Base-by-base conservation (phyloP, 2,329 filamentous ascomycete genomes). In the Sphaerulina vaccinii region DNA sequence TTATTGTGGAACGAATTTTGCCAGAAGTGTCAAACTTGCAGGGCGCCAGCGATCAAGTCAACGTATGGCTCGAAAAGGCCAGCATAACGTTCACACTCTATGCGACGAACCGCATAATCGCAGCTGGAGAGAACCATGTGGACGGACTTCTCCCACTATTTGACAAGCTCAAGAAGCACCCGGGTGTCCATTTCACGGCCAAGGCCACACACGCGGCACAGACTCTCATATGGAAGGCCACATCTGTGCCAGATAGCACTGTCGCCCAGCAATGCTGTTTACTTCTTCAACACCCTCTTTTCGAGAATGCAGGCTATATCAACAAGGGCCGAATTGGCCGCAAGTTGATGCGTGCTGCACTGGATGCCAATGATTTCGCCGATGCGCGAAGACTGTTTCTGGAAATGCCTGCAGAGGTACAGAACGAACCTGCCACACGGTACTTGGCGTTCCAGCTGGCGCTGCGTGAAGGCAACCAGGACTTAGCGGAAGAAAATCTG, bases 141-240 rank as follows among this genome's bases (percentile, higher is more conserved):
- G 62, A 69, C 15, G 61, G 65, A 10, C 62, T 81, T 5, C 58
- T 70, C 13, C 63, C 68, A 58, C 73, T 74, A 1, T 69, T 82
- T 35, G 73, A 79, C 40, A 68, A 51, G 27, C 65, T 87, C 1
- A 63, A 75, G 1, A 69, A 73, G 1, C 73, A 71, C 15, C 69
- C 79, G 3, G 68, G 71, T 4, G 69, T 70, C 1, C 66, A 77
- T 0, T 66, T 95, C 3, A 75, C 79, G 18, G 69, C 80, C 3
- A 77, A 81, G 56, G 83, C 83, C 5, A 82, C 87, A 10, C 81
- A 83, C 56, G 84, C 85, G 27, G 80, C 81, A 5, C 85, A 88
- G 60, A 86, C 82, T 27, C 69, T 96, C 3, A 71, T 96, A 3
- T 96, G 90, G 90, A 93, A 90, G 69, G 80, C 50, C 3, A 54